Conservation (phyloP, 2,329 filamentous ascomycete genomes). For the Aspergillus fumigatus region DNA sequence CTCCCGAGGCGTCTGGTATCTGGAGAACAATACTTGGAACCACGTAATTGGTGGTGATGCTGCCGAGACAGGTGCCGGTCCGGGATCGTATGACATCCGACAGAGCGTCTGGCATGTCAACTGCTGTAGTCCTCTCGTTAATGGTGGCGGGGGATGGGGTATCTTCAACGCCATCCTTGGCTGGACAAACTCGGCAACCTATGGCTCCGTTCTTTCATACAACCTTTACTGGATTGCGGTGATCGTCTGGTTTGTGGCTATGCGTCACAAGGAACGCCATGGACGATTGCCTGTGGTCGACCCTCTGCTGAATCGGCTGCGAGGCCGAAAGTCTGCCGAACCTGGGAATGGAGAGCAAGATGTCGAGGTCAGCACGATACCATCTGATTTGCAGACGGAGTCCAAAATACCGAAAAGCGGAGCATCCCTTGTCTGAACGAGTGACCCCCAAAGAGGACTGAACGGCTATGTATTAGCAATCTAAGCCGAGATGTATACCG, state of each 20-base stretch:
- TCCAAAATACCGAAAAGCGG: neutral
- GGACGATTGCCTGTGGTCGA: conserved; percentile 21
- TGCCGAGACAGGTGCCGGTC: conserved; percentile 59
- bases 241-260: conserved; percentile 58
- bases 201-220: conserved; percentile 81
- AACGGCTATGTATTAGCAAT: neutral
- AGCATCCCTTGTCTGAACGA: neutral
- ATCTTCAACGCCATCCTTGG: conserved; percentile 82
- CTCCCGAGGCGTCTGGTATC: conserved; percentile 68
- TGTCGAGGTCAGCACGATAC: neutral
- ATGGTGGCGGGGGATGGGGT: conserved; percentile 76
- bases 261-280: conserved; percentile 63
- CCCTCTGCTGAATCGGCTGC: neutral
- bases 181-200: conserved; percentile 85
- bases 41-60: conserved; percentile 53
- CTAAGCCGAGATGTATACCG: neutral
- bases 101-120: conserved; percentile 80
- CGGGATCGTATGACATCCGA: conserved; percentile 74
- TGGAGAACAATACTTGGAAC: conserved; percentile 66
- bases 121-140: conserved; percentile 70
- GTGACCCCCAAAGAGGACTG: too few species aligned
- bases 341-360: neutral
- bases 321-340: neutral
- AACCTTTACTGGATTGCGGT: conserved; percentile 80
- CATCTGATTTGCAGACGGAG: neutral